Conservation (phyloP, 2,329 filamentous ascomycete species). For the Colletotrichum phormii region DNA sequence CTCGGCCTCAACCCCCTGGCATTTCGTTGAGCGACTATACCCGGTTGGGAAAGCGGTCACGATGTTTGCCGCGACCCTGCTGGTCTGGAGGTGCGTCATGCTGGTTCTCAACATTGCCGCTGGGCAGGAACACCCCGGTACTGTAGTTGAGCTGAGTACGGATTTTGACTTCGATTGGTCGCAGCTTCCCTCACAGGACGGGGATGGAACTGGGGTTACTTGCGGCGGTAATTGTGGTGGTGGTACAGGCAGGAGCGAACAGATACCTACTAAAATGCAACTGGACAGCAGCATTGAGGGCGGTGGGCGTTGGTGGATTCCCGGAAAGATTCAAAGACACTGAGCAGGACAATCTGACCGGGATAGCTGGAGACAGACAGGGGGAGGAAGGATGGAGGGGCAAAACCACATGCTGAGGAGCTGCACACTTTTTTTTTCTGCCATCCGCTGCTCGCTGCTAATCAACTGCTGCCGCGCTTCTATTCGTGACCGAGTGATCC, state of each 20-base stretch:
- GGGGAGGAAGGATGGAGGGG: conserved; percentile 24
- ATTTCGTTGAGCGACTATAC: conserved; percentile 37
- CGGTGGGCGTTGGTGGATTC: background rate
- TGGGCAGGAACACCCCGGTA: conserved; percentile 22
- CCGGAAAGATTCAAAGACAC: background rate
- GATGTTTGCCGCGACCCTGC: conserved; percentile 16
- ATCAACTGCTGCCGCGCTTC: background rate
- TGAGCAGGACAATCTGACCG: too few species aligned
- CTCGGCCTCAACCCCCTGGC: conserved; percentile 38
- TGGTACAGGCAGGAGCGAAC: too few species aligned
- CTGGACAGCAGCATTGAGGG: background rate
- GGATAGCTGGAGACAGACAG: background rate
- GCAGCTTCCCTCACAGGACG: conserved; percentile 6
- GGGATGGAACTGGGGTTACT: conserved; percentile 5
- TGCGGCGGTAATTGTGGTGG: background rate
- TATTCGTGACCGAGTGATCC: conserved; percentile 4
- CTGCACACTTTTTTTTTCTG: conserved; percentile 18
- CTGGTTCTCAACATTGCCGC: conserved; percentile 32
- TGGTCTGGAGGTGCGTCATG: conserved; percentile 33
- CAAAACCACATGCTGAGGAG: conserved; percentile 23
- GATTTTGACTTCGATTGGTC: conserved; percentile 14
- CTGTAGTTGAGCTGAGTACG: background rate
- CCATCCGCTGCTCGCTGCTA: background rate
- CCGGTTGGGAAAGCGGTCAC: conserved; percentile 14
- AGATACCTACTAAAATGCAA: background rate